These are phyloP conservation scores for Cercophora scortea DNA, from an alignment of 495 filamentous ascomycete genomes.

Conservation along the genomic window DNA sequence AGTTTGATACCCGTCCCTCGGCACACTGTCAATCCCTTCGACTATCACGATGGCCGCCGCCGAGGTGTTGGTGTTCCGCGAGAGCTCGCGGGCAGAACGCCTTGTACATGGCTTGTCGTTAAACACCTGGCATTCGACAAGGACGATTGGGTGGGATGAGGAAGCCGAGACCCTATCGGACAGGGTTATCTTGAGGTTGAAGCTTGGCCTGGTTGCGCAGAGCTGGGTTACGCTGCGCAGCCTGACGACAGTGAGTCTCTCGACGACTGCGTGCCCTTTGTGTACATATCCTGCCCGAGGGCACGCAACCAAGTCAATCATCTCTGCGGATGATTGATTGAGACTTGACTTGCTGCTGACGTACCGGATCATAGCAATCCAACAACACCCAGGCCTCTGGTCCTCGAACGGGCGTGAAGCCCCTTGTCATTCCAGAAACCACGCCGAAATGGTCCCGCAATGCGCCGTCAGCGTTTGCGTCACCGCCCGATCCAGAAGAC, in stretches of 20 bases:
- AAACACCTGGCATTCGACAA: constrained; percentile 10
- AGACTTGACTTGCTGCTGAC: no score
- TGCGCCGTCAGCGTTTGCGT: not conserved
- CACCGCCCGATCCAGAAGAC: constrained; percentile 3
- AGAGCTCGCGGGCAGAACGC: constrained; percentile 21
- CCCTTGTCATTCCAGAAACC: constrained; percentile 11
- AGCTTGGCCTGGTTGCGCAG: constrained; percentile 22
- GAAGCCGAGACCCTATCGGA: constrained; percentile 1
- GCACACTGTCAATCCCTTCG: constrained; percentile 27
- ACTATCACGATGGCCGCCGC: constrained; percentile 39
- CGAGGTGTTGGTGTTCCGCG: constrained; percentile 25
- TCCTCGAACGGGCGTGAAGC: not conserved
- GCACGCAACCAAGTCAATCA: no score
- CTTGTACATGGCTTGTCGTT: constrained; percentile 12
- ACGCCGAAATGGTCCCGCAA: constrained; percentile 8
- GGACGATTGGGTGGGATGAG: constrained; percentile 15
- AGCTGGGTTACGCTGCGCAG: constrained; percentile 21
- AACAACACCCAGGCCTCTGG: not conserved
- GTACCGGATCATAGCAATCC: not conserved
- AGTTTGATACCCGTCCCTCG: constrained; percentile 21
- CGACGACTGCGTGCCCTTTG: constrained; percentile 1
- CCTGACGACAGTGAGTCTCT: constrained; percentile 16
- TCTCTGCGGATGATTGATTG: no score
- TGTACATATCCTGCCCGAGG: no score
- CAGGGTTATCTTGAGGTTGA: constrained; percentile 7